These are phyloP conservation scores for Eucalyptus urophylla DNA, from an alignment of 345 rosid species.

Conservation along the genomic window DNA sequence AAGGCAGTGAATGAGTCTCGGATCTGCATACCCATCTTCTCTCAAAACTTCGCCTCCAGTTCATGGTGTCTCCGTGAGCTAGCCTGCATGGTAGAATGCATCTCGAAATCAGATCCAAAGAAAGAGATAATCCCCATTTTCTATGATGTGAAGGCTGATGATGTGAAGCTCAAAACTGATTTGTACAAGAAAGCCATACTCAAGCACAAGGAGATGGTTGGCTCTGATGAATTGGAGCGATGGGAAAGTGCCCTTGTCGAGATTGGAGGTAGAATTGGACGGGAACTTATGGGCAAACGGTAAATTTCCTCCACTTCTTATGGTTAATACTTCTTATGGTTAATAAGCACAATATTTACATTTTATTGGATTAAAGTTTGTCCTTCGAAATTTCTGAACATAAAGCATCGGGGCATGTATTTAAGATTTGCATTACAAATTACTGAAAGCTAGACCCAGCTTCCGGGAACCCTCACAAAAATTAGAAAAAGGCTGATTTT, in stretches of 20 bases:
- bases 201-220: neutral
- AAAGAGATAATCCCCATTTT: neutral
- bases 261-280: neutral
- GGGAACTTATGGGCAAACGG: neutral
- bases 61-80: neutral
- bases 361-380: neutral
- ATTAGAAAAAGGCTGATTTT: neutral
- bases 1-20: neutral
- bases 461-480: neutral
- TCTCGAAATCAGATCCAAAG: fast-evolving
- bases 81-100: neutral
- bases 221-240: neutral
- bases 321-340: neutral
- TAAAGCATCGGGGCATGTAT: neutral
- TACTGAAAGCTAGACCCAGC: neutral
- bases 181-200: neutral
- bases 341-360: neutral
- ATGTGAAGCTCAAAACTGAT: neutral
- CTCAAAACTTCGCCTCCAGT: neutral
- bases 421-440: neutral
- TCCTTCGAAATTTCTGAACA: neutral
- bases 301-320: neutral
- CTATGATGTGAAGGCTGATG: neutral
- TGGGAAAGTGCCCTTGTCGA: neutral
- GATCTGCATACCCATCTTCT: neutral